Percentiles rank a stretch among this genome's conserved stretches.
Evolutionary conservation across 306 rosid genomes (phyloP).

Genomic region (Castanospermum australe): DNA sequence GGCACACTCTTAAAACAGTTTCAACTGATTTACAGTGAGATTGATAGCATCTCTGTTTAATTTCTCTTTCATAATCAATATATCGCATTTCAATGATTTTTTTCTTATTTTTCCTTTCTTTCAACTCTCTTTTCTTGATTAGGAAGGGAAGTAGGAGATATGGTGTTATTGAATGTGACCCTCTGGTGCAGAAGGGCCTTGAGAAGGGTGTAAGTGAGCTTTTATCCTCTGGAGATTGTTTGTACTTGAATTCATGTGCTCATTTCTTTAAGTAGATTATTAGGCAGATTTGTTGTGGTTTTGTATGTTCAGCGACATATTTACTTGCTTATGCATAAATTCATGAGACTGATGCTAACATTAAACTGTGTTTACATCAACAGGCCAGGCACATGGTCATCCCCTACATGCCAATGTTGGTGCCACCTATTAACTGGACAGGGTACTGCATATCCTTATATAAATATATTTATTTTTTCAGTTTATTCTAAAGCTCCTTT

Average conservation of each 20-base stretch:
- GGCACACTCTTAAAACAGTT: conserved; percentile 58
- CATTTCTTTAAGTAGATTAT: conserved; percentile 4
- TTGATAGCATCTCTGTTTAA: conserved; percentile 19
- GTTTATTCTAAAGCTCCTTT: background rate
- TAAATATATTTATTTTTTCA: background rate
- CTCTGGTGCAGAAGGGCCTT: conserved; percentile 70
- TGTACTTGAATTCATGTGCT: background rate
- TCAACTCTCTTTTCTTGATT: conserved; percentile 27
- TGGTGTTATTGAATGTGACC: conserved; percentile 90
- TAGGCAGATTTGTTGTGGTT: background rate
- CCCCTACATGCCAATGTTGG: conserved; percentile 98
- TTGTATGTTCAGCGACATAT: background rate
- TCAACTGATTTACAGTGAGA: conserved; percentile 62
- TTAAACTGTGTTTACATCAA: conserved; percentile 26
- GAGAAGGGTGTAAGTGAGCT: conserved; percentile 77
- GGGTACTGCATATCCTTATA: conserved; percentile 51
- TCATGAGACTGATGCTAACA: conserved; percentile 19
- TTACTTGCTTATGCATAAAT: conserved; percentile 17
- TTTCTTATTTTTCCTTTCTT: background rate
- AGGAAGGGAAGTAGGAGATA: conserved; percentile 77
- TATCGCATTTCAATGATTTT: conserved; percentile 4
- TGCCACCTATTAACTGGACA: conserved; percentile 84
- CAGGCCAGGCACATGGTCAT: conserved; percentile 99
- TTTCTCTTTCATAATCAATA: conserved; percentile 7
- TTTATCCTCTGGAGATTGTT: background rate